phyloP scores from a whole-genome alignment of 306 rosid genomes.

The Glycine tomentella region DNA sequence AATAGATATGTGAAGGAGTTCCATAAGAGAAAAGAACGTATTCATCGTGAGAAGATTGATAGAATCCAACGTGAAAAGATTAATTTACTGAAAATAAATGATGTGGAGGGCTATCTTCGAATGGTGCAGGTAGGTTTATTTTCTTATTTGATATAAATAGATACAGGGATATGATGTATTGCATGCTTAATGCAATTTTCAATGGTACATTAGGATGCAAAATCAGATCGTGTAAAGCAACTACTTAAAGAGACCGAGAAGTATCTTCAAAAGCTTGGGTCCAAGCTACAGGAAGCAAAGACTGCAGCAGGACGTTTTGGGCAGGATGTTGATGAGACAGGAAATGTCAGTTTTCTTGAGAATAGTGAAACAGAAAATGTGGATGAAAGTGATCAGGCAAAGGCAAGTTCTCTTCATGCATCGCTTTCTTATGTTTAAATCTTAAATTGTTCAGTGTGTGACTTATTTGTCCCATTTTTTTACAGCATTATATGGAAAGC shows the following conservation, averaged over 20 bases:
- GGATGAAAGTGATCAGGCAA: conserved; percentile 98
- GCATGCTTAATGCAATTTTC: conserved; percentile 29
- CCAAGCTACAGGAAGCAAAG: conserved; percentile 90
- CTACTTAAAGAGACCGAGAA: conserved; percentile 98
- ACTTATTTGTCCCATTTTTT: conserved; percentile 49
- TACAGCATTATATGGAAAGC: conserved; percentile 98
- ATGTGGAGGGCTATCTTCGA: conserved; percentile 97
- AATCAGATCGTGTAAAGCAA: conserved; percentile 98
- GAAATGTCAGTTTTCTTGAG: conserved; percentile 55
- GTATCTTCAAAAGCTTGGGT: conserved; percentile 98
- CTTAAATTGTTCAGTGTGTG: conserved; percentile 6
- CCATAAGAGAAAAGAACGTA: conserved; percentile 95
- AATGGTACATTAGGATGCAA: conserved; percentile 76
- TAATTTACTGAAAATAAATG: conserved; percentile 95
- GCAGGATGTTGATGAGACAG: conserved; percentile 73
- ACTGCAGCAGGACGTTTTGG: conserved; percentile 69
- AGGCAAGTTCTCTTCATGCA: conserved; percentile 61
- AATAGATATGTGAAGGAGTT: conserved; percentile 91
- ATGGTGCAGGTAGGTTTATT: conserved; percentile 90
- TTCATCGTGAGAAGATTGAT: conserved; percentile 98
- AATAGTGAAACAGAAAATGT: conserved; percentile 84
- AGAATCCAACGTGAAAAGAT: conserved; percentile 99
- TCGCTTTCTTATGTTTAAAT: conserved; percentile 34
- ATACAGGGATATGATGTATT: conserved; percentile 22
- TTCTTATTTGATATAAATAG: conserved; percentile 24